Evolutionary conservation across 78 protist genomes (phyloP), one percentile per base, ranked within the genome.

Genomic region (Trichosphaerium sp.): DNA sequence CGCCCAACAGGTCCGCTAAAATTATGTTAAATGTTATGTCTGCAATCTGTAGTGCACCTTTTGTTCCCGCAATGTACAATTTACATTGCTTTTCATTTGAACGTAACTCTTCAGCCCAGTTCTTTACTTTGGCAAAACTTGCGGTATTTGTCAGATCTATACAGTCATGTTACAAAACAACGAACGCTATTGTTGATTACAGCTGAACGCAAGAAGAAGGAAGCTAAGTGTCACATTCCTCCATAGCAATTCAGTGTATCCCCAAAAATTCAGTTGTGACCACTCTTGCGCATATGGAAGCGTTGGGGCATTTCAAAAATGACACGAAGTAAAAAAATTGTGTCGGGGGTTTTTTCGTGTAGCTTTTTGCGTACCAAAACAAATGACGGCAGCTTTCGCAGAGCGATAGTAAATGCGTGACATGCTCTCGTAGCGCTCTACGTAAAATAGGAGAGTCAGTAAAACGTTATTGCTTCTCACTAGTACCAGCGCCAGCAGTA

Each of bases 371-470:
- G 29, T 21, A 54, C 59, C 59, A 35, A 34, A 54, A 10, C 59
- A 54, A 21, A 54, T 35, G 28, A 54, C 43, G 11, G 59, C 59
- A 34, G 59, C 59, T 35, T 54, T 54, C 6, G 59, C 59, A 12
- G 59, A 54, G 59, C 59, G 59, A 35, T 54, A 54, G 10, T 54
- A 54, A 6, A 54, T 54, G 6, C 59, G 59, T 34, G 43, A 34
- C 59, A 54, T 54, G 10, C 59, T 54, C 59, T 54, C 59, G 10
- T 54, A 54, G 6, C 59, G 59, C 43, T 54, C 59, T 54, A 34
- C n/a, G n/a, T n/a, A n/a, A n/a, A n/a, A n/a, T n/a, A n/a, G n/a
- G n/a, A n/a, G n/a, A n/a, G n/a, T n/a, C n/a, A n/a, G n/a, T n/a
- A n/a, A n/a, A n/a, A n/a, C n/a, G n/a, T n/a, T n/a, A n/a, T n/a